Evolutionary conservation across 1,284 basidiomycete genomes (phyloP), one percentile per base, ranked within the genome.

Genomic region (Neonothopanus nambi): DNA sequence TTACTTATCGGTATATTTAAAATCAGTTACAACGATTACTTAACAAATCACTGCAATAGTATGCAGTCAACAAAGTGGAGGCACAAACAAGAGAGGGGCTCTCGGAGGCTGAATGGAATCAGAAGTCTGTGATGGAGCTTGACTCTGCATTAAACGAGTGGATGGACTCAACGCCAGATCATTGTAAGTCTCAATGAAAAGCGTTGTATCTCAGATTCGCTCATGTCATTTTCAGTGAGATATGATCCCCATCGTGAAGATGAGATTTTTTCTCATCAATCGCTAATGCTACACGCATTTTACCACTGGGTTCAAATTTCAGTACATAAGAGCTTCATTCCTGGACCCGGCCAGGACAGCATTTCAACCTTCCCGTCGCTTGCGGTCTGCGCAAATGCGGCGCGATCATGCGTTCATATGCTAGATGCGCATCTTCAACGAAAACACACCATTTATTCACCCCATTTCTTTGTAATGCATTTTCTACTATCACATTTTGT

Each of bases 361-460:
- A 71, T 78, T 1, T 65, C 85, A 1, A 74, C 82, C 65, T 85
- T 74, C 53, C 87, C 91, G 0, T 91, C 89, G 0, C 75, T 93
- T 11, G 86, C 89, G 0, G 92, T 94, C 44, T 93, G 91, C 66
- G 86, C 86, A n/a, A 93, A 91, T 58, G 91, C 91, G 1, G 89
- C 91, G 0, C 75, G 91, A n/a, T 85, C 86, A 3, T 89, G 85
- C 55, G 82, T 81, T 35, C 89, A 89, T 63, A 78, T 93, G 26
- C 71, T 86, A 28, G 84, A 91, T 58, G 70, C 78, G 5, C 74
- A 78, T 52, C 68, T 71, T 50, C 68, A 66, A 51, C 68, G 78
- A 33, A 62, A 2, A 54, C 41, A 7, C 40, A 60, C 20, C 59
- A 63, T 3, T 33, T 13, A 5, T 58, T 61, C 12, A 15, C 70